phyloP scores from a whole-genome alignment of 2,329 filamentous ascomycete species.

The Botrytis deweyae region DNA sequence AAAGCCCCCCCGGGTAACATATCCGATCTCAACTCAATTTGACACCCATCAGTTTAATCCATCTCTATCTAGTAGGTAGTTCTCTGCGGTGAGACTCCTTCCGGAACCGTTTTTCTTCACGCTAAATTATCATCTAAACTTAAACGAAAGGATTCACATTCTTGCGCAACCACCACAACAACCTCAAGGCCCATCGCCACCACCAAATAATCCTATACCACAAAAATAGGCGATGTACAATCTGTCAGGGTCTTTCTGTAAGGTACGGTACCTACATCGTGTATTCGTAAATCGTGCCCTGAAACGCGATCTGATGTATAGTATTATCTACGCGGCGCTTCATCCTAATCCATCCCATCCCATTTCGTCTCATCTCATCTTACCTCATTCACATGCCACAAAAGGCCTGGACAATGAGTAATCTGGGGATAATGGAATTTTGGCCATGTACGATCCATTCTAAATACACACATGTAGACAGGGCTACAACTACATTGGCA shows the following conservation, averaged over 20 bases:
- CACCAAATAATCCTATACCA: not conserved
- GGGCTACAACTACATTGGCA: not conserved
- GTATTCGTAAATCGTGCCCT: not conserved
- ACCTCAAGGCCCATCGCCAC: conserved; percentile 3
- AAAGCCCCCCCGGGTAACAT: not conserved
- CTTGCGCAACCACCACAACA: not conserved
- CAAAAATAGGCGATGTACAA: no score
- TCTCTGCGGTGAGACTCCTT: conserved; percentile 18
- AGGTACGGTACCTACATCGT: not conserved
- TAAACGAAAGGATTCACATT: conserved; percentile 13
- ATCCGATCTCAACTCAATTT: not conserved
- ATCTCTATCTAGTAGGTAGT: not conserved
- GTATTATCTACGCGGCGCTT: not conserved
- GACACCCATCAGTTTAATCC: not conserved
- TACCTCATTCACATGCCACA: not conserved
- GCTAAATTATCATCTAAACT: not conserved
- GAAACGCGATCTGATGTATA: not conserved
- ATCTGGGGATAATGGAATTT: not conserved
- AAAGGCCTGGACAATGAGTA: not conserved
- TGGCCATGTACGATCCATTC: not conserved
- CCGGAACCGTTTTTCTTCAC: not conserved
- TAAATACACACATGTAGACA: not conserved
- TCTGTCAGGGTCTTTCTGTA: not conserved
- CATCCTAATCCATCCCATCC: not conserved
- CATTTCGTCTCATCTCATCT: not conserved